These are phyloP conservation scores for Ilex paraguariensis DNA, from an alignment of 305 asterid species.

Conservation along the genomic window DNA sequence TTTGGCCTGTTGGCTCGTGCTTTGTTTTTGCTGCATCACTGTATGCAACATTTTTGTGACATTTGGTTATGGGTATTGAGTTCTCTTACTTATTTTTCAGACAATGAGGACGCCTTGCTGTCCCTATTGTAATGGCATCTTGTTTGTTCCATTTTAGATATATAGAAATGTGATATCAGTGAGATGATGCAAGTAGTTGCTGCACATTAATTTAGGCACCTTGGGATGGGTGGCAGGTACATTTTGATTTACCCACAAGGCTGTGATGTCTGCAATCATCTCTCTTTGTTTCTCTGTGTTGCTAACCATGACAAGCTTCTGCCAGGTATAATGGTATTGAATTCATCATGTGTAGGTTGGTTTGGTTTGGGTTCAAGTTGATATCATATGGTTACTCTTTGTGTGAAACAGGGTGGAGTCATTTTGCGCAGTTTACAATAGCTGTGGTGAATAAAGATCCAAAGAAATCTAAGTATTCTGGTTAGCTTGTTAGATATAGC, in stretches of 20 bases:
- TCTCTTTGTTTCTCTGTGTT: neutral
- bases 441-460: constrained; percentile 1
- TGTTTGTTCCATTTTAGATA: no score
- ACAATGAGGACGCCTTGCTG: no score
- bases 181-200: no score
- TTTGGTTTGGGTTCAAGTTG: neutral
- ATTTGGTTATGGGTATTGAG: no score
- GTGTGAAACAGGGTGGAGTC: neutral
- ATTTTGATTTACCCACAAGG: neutral
- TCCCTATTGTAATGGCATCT: no score
- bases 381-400: neutral
- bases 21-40: no score
- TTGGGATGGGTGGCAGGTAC: neutral
- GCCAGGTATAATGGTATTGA: neutral
- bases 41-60: no score
- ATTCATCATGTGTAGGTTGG: neutral
- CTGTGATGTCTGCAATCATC: neutral
- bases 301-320: neutral
- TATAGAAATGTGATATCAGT: no score
- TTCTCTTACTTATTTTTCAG: no score
- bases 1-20: no score
- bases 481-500: no score
- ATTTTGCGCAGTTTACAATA: neutral
- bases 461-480: neutral
- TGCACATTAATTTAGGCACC: neutral